phyloP scores from a whole-genome alignment of 176 grass and related monocot species.

The Tillandsia fasciculata region DNA sequence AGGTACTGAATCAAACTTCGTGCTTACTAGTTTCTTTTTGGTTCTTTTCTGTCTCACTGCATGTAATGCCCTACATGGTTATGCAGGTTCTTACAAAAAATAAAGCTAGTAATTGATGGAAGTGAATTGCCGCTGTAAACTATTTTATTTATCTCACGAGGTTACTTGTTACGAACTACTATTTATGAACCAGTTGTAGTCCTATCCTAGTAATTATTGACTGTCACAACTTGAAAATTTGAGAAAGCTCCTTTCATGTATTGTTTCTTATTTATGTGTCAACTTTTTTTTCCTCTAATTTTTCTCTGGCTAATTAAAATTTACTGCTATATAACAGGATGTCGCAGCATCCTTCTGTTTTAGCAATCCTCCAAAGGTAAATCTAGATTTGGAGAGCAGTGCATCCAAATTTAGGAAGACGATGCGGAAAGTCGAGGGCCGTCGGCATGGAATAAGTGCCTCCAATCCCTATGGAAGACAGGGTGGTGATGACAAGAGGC shows the following conservation, averaged over 20 bases:
- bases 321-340: constrained; percentile 32
- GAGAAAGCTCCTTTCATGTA: neutral
- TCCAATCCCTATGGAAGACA: constrained; percentile 68
- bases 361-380: constrained; percentile 68
- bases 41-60: too few relatives aligned
- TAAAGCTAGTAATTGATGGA: too few relatives aligned
- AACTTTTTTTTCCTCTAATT: neutral
- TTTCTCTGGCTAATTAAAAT: neutral
- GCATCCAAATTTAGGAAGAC: constrained; percentile 74
- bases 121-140: too few relatives aligned
- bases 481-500: constrained; percentile 28
- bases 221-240: too few relatives aligned
- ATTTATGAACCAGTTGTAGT: too few relatives aligned
- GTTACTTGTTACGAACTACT: too few relatives aligned
- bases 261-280: neutral
- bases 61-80: neutral
- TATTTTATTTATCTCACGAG: too few relatives aligned
- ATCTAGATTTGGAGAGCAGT: constrained; percentile 68
- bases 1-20: constrained; percentile 36
- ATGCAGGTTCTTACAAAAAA: neutral
- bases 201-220: too few relatives aligned
- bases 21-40: neutral
- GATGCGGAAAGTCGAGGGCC: constrained; percentile 54
- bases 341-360: constrained; percentile 83
- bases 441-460: constrained; percentile 50